Evolutionary conservation across 495 filamentous ascomycete species (phyloP).

Genomic region (Hyaloscypha bicolor): DNA sequence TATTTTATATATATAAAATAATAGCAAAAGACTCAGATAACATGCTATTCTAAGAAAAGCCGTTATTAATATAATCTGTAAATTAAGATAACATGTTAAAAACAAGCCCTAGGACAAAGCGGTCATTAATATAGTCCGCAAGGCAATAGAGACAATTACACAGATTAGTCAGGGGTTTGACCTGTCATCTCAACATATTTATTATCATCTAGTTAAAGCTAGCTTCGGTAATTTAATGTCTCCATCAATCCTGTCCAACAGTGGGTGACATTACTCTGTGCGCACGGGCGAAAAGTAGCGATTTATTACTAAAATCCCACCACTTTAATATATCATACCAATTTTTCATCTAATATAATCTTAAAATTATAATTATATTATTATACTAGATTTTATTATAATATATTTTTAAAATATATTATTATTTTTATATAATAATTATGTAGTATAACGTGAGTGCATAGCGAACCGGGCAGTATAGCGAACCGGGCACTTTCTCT

Average conservation of each 20-base stretch:
- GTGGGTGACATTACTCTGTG: constrained; percentile 5
- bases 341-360: too few relatives aligned
- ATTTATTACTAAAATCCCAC: too few relatives aligned
- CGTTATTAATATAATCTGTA: constrained; percentile 18
- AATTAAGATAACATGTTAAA: constrained; percentile 18
- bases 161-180: constrained; percentile 22
- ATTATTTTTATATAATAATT: too few relatives aligned
- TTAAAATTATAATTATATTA: too few relatives aligned
- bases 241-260: constrained; percentile 20
- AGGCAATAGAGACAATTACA: constrained; percentile 22
- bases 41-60: constrained; percentile 22
- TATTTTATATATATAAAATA: constrained; percentile 19
- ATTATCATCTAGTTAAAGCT: constrained; percentile 20
- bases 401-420: too few relatives aligned
- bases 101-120: constrained; percentile 19
- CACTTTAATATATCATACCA: too few relatives aligned
- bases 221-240: constrained; percentile 24
- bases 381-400: too few relatives aligned
- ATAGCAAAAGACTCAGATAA: constrained; percentile 26
- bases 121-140: constrained; percentile 21
- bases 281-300: too few relatives aligned
- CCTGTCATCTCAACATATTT: constrained; percentile 17
- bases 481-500: too few relatives aligned
- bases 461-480: too few relatives aligned
- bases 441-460: too few relatives aligned